phyloP scores from a whole-genome alignment of 169 alveolate species.

The Toxoplasma gondii region DNA sequence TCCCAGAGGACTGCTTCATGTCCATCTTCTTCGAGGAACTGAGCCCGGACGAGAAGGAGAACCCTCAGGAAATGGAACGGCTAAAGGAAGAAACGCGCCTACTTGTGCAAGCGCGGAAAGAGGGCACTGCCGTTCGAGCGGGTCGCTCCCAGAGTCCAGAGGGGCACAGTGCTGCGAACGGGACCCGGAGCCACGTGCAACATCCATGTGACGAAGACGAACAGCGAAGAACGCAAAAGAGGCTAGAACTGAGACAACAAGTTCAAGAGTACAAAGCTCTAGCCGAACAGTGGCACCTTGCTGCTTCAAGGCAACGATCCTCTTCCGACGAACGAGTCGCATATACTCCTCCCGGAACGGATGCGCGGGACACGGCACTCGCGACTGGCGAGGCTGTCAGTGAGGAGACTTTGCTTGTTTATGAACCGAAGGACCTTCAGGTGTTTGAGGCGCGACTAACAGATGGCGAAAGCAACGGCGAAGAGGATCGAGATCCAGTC shows the following conservation, averaged over 20 bases:
- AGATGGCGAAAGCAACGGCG: slow-evolving; percentile 10
- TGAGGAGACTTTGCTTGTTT: background rate
- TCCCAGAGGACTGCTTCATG: slow-evolving; percentile 52
- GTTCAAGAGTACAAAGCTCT: background rate
- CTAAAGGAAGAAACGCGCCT: background rate
- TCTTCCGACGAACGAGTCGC: background rate
- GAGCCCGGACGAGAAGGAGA: background rate
- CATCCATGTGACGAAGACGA: slow-evolving; percentile 37
- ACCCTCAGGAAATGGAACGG: background rate
- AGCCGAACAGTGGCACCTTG: slow-evolving; percentile 11
- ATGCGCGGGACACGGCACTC: background rate
- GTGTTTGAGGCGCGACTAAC: slow-evolving; percentile 23
- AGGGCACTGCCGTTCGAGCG: slow-evolving; percentile 6
- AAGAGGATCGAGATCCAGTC: background rate
- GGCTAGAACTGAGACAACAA: slow-evolving; percentile 9
- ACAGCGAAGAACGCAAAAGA: background rate
- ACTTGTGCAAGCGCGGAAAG: slow-evolving; percentile 4
- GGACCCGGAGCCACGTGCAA: background rate
- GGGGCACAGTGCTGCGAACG: background rate
- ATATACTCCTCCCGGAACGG: background rate
- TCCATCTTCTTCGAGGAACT: slow-evolving; percentile 48
- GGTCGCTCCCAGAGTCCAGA: background rate
- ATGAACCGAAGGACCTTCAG: background rate
- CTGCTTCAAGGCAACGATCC: background rate
- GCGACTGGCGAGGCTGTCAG: background rate